Base-by-base conservation (phyloP, 2,329 filamentous ascomycete species). In the Penicillium sp. region DNA sequence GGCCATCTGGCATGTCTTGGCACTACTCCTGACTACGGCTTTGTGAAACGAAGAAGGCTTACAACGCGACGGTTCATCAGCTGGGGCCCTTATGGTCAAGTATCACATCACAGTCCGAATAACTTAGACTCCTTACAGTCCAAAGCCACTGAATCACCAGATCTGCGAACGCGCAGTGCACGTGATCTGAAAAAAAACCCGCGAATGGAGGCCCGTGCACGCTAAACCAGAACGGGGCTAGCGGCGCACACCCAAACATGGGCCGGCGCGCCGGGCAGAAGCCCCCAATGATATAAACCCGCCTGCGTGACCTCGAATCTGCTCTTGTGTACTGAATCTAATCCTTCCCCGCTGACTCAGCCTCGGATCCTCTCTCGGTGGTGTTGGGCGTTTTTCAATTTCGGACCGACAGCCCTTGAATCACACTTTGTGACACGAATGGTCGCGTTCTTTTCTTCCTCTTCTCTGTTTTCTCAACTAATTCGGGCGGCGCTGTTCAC, bases 231-330 rank as follows among this genome's bases (percentile, higher is more conserved):
- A 61, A 46, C 0, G 10, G 48, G 60, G 5, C 61, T 72, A 73
- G 70, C 48, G 61, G 43, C 24, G n/a, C 61, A 57, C 61, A 63
- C 59, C 67, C 64, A 69, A 71, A 69, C 70, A 72, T 71, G 68
- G 70, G 63, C 64, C 65, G 65, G 66, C 70, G 70, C 71, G 71
- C 63, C 65, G 64, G 65, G 59, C 63, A 66, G 63, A 65, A 61
- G 61, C 62, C 63, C 68, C 70, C 70, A 71, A 74, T 74, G 71
- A 74, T 75, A 74, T 74, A 75, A 74, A 74, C 72, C 60, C 71
- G 67, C 65, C 69, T 69, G 69, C 71, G 70, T 73, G 69, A 74
- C 72, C 70, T 74, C 71, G 72, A 73, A 56, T 54, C 60, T 62
- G 46, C 57, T 61, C 56, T 63, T 57, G 56, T 61, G 54, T 61